Conservation (phyloP, 768 basidiomycete genomes). For the Pholiota microspora region DNA sequence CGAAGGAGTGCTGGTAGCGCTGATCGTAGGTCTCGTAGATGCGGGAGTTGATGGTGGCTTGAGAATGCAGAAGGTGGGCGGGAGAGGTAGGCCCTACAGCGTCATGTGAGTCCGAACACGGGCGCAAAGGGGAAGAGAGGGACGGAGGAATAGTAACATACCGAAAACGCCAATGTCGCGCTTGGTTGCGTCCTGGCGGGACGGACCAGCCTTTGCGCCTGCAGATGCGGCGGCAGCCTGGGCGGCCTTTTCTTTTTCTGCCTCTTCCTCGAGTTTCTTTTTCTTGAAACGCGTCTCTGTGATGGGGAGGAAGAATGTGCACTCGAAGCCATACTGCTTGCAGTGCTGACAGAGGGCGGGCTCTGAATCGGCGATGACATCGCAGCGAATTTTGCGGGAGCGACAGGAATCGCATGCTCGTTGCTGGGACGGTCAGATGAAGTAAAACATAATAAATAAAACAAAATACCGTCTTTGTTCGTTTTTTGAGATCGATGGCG, state of each 20-base stretch:
- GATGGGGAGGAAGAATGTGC: slow-evolving; percentile 97
- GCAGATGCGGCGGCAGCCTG: slow-evolving; percentile 19
- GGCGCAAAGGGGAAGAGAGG: slow-evolving; percentile 21
- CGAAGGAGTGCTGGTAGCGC: slow-evolving; percentile 86
- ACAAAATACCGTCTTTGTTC: slow-evolving; percentile 75
- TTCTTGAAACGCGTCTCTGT: slow-evolving; percentile 99
- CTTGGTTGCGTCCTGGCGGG: slow-evolving; percentile 44
- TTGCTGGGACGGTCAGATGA: slow-evolving; percentile 31
- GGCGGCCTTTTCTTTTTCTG: slow-evolving; percentile 35
- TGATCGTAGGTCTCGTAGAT: slow-evolving; percentile 86
- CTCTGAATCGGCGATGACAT: slow-evolving; percentile 75
- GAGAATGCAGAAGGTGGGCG: slow-evolving; percentile 86
- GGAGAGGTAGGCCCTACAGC: slow-evolving; percentile 81
- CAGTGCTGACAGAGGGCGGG: slow-evolving; percentile 91
- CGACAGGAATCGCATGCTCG: slow-evolving; percentile 92
- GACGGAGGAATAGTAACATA: slow-evolving; percentile 29
- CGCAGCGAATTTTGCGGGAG: slow-evolving; percentile 92
- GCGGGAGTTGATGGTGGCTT: slow-evolving; percentile 79
- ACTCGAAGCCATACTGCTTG: slow-evolving; percentile 90
- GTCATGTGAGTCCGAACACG: slow-evolving; percentile 41
- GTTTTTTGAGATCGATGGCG: slow-evolving; percentile 70
- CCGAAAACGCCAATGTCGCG: slow-evolving; percentile 66
- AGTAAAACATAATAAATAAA: slow-evolving; percentile 4
- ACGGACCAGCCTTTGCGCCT: slow-evolving; percentile 27
- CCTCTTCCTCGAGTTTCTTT: slow-evolving; percentile 80